Evolutionary conservation across 345 rosid genomes (phyloP).

Genomic region (Psidium friedrichsthalianum): DNA sequence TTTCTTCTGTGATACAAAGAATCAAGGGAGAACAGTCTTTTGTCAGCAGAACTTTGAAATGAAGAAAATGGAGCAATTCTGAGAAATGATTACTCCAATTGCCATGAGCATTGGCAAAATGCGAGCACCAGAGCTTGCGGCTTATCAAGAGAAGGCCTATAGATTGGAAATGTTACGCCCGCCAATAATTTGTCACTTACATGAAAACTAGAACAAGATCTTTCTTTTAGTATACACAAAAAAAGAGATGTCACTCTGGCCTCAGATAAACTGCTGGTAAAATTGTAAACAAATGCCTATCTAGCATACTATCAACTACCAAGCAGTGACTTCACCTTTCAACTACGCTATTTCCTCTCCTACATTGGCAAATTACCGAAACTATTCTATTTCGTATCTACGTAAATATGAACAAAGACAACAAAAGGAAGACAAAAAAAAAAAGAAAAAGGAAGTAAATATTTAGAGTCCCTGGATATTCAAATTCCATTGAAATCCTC

Average conservation of each 20-base stretch:
- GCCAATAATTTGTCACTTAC: neutral
- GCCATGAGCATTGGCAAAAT: neutral
- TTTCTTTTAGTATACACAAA: neutral
- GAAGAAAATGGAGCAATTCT: neutral
- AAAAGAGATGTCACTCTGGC: neutral
- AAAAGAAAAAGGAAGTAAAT: neutral
- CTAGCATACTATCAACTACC: neutral
- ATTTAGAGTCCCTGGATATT: neutral
- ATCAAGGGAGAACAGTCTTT: neutral
- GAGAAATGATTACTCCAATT: neutral
- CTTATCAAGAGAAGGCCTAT: neutral
- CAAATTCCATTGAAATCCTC: neutral
- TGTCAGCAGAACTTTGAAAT: neutral
- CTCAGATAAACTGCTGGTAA: neutral
- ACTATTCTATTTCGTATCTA: neutral
- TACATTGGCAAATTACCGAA: neutral
- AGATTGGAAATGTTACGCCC: neutral
- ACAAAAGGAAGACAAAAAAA: neutral
- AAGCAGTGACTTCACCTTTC: neutral
- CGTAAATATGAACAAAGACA: neutral
- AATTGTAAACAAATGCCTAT: neutral
- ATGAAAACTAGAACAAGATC: neutral
- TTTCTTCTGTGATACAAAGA: neutral
- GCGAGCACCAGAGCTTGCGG: neutral
- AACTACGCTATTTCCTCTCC: neutral